Conservation (phyloP, 2,329 filamentous ascomycete genomes). For the Beauveria asiatica region DNA sequence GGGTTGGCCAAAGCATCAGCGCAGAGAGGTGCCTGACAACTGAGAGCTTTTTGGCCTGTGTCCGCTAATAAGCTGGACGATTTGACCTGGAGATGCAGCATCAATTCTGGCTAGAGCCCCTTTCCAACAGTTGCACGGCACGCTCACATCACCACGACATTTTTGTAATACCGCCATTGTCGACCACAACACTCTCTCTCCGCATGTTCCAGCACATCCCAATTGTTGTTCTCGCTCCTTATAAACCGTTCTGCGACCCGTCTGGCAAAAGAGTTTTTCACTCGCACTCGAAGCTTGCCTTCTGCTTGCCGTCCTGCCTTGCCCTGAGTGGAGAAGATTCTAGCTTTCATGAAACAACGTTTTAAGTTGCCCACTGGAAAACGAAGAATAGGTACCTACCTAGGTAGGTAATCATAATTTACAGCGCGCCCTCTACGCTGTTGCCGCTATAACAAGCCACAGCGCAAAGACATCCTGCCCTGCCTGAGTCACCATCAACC, state of each 20-base stretch:
- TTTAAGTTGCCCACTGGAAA: too few relatives aligned
- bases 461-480: too few relatives aligned
- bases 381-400: too few relatives aligned
- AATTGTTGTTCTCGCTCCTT: neutral
- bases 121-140: neutral
- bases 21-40: neutral
- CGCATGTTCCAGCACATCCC: neutral
- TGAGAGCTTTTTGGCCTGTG: neutral
- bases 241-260: neutral
- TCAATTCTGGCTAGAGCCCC: neutral
- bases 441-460: neutral
- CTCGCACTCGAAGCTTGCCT: too few relatives aligned
- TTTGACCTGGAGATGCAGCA: neutral
- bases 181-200: neutral
- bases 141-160: neutral
- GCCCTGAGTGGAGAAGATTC: neutral
- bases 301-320: neutral
- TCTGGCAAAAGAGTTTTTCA: neutral
- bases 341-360: neutral
- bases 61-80: neutral
- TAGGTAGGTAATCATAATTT: neutral
- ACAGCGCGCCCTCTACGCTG: neutral
- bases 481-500: constrained; percentile 4
- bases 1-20: neutral
- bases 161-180: neutral